Conservation (phyloP, 2,329 filamentous ascomycete genomes). For the Colletotrichum australisinense region DNA sequence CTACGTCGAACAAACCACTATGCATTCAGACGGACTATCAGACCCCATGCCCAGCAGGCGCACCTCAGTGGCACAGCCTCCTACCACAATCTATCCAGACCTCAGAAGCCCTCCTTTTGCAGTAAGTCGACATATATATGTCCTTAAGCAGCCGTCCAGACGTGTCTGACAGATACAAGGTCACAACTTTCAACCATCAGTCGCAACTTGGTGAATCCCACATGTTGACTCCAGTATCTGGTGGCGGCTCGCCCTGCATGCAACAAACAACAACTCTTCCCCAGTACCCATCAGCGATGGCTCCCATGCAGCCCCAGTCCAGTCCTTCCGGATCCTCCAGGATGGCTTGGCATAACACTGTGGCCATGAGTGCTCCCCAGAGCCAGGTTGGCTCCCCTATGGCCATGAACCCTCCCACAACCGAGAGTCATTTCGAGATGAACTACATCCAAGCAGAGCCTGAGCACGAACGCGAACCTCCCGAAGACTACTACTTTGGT, state of each 20-base stretch:
- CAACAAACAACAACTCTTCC: conserved; percentile 55
- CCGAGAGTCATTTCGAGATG: conserved; percentile 52
- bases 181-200: conserved; percentile 45
- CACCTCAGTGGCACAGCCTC: conserved; percentile 20
- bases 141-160: background rate
- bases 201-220: conserved; percentile 52
- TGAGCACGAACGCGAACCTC: conserved; percentile 50
- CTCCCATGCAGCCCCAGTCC: conserved; percentile 54
- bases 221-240: conserved; percentile 64
- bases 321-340: conserved; percentile 60
- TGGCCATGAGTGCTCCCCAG: conserved; percentile 54
- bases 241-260: conserved; percentile 59
- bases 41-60: conserved; percentile 25
- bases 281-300: conserved; percentile 52
- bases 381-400: conserved; percentile 60
- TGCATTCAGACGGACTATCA: conserved; percentile 19
- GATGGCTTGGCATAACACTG: conserved; percentile 57
- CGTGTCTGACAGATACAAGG: conserved; percentile 35
- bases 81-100: conserved; percentile 17
- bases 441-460: conserved; percentile 49
- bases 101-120: conserved; percentile 41
- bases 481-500: conserved; percentile 48
- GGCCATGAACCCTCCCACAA: conserved; percentile 49
- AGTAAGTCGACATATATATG: conserved; percentile 41
- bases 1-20: conserved; percentile 22